These are phyloP conservation scores for Penicillium sp. DNA, from an alignment of 2,329 filamentous ascomycete species.

Conservation along the genomic window DNA sequence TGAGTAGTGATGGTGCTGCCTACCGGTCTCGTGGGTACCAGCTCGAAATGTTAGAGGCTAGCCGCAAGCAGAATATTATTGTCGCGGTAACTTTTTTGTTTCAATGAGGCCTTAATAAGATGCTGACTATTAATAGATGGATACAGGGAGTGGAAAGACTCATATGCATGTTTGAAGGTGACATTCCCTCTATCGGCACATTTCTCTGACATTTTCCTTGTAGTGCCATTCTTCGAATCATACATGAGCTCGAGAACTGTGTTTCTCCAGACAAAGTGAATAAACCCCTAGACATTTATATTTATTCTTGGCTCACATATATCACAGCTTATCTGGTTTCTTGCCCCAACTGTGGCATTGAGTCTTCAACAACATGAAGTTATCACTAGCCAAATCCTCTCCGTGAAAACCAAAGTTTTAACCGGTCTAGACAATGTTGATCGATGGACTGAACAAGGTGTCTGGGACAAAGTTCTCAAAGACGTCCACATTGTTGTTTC, in stretches of 20 bases:
- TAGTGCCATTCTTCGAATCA: constrained; percentile 65
- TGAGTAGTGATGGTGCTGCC: constrained; percentile 7
- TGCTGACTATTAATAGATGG: constrained; percentile 57
- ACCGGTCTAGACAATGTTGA: constrained; percentile 68
- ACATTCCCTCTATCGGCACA: neutral
- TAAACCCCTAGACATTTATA: neutral
- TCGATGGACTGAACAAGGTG: constrained; percentile 64
- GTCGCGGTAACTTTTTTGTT: constrained; percentile 54
- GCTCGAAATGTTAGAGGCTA: constrained; percentile 70
- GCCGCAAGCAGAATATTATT: constrained; percentile 67
- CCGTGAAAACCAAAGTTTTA: constrained; percentile 59
- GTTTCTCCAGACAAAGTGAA: constrained; percentile 53
- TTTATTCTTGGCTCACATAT: neutral
- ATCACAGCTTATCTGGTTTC: constrained; percentile 62
- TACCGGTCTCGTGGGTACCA: constrained; percentile 61
- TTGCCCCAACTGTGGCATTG: constrained; percentile 67
- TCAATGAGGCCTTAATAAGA: neutral
- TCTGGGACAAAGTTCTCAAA: constrained; percentile 66
- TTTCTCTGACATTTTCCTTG: constrained; percentile 31
- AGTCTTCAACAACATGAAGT: constrained; percentile 64
- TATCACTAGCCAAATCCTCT: constrained; percentile 59
- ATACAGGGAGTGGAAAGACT: constrained; percentile 76
- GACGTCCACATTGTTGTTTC: constrained; percentile 72
- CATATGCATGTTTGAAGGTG: constrained; percentile 58
- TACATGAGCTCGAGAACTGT: constrained; percentile 59